Evolutionary conservation across 768 basidiomycete genomes (phyloP).

Genomic region (Pleurotus ostreatus): DNA sequence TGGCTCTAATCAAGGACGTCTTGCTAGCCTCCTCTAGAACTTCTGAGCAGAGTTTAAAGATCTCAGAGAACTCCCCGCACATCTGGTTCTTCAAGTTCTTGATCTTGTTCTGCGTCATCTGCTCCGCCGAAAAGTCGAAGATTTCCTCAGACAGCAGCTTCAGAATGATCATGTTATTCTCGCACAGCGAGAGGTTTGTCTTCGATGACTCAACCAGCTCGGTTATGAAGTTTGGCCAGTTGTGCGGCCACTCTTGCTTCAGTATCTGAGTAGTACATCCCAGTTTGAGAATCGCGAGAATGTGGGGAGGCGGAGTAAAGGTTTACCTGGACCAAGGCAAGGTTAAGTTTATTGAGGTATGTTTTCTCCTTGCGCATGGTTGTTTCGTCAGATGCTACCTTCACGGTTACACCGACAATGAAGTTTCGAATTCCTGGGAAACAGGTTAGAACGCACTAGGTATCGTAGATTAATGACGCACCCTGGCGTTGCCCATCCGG

Average conservation of each 20-base stretch:
- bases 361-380: conserved; percentile 90
- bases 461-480: conserved; percentile 16
- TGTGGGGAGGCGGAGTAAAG: no score
- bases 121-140: conserved; percentile 97
- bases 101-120: conserved; percentile 97
- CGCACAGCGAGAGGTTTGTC: conserved; percentile 92
- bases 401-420: conserved; percentile 89
- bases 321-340: conserved; percentile 77
- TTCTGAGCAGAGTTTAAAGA: conserved; percentile 96
- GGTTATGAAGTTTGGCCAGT: conserved; percentile 97
- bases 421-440: conserved; percentile 76
- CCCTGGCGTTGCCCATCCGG: conserved; percentile 96
- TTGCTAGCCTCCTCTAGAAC: conserved; percentile 97
- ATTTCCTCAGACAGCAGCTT: conserved; percentile 97
- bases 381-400: conserved; percentile 90
- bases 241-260: conserved; percentile 99
- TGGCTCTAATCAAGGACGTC: conserved; percentile 89
- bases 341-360: conserved; percentile 93
- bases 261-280: conserved; percentile 44
- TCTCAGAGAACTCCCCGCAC: conserved; percentile 95
- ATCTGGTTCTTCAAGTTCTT: conserved; percentile 98
- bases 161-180: conserved; percentile 99
- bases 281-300: no score
- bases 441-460: no score
- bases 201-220: conserved; percentile 98